Conservation (phyloP, 306 rosid species). For the Cicer judaicum region DNA sequence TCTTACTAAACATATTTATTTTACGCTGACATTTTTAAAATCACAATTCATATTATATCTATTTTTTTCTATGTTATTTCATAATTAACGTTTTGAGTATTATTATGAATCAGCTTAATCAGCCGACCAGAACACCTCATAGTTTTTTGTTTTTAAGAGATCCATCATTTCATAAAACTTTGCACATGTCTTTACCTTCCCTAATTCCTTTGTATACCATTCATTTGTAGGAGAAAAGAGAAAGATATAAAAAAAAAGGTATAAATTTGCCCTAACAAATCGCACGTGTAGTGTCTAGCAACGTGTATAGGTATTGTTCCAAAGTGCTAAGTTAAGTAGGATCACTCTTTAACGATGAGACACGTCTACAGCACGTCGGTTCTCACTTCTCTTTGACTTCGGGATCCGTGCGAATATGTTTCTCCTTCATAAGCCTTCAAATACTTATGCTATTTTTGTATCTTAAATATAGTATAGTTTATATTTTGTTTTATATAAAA, state of each 20-base stretch:
- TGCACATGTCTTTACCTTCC: constrained; percentile 40
- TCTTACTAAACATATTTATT: too few species aligned
- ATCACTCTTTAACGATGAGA: constrained; percentile 30
- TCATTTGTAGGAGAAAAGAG: constrained; percentile 10
- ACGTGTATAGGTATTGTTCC: constrained; percentile 46
- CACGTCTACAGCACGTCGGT: constrained; percentile 48
- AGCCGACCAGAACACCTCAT: constrained; percentile 39
- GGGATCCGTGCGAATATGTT: constrained; percentile 52
- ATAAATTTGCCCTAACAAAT: constrained; percentile 13
- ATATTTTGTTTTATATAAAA: too few species aligned
- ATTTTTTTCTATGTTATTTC: too few species aligned
- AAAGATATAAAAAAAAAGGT: constrained; percentile 11
- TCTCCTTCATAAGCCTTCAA: constrained; percentile 52
- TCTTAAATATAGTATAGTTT: too few species aligned
- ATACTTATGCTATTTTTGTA: neutral
- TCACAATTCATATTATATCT: too few species aligned
- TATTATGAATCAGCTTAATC: constrained; percentile 34
- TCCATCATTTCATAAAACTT: constrained; percentile 32
- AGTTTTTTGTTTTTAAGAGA: constrained; percentile 34
- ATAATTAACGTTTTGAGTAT: constrained; percentile 12
- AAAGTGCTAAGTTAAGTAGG: neutral
- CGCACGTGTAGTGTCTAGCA: constrained; percentile 58
- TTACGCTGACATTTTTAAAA: too few species aligned
- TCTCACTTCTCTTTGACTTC: constrained; percentile 28
- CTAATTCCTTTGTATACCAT: constrained; percentile 20